These are phyloP conservation scores for Mycena floridula DNA, from an alignment of 768 basidiomycete species.

Conservation along the genomic window DNA sequence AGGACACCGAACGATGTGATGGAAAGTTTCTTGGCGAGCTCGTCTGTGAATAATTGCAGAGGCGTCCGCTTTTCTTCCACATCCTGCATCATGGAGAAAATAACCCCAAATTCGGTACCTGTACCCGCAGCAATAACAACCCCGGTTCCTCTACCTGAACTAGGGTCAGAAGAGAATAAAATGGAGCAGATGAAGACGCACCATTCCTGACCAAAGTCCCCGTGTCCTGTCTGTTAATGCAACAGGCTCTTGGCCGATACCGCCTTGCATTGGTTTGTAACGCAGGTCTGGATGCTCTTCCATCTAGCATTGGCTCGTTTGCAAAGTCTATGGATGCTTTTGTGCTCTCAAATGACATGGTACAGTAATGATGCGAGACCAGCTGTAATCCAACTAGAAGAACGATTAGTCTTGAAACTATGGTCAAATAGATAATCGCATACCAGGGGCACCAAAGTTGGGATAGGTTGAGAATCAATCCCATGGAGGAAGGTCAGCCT, in stretches of 20 bases:
- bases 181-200: slow-evolving; percentile 22
- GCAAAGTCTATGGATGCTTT: too few relatives aligned
- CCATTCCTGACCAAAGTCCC: slow-evolving; percentile 91
- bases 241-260: slow-evolving; percentile 31
- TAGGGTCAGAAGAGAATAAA: background rate
- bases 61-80: slow-evolving; percentile 93
- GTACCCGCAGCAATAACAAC: slow-evolving; percentile 82
- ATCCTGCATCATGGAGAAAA: slow-evolving; percentile 98
- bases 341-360: too few relatives aligned
- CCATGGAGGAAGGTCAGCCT: too few relatives aligned
- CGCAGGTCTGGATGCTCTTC: too few relatives aligned
- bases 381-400: too few relatives aligned
- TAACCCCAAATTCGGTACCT: slow-evolving; percentile 91
- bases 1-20: slow-evolving; percentile 88
- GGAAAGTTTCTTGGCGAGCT: slow-evolving; percentile 88
- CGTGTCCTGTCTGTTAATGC: slow-evolving; percentile 89
- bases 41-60: slow-evolving; percentile 92
- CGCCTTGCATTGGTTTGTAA: too few relatives aligned
- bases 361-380: too few relatives aligned
- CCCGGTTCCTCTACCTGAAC: slow-evolving; percentile 70
- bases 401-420: too few relatives aligned
- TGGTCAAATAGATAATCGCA: too few relatives aligned
- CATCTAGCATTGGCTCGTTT: too few relatives aligned
- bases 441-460: too few relatives aligned
- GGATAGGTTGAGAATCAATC: too few relatives aligned